These are phyloP conservation scores for Colletotrichum lupini DNA, from an alignment of 2,329 filamentous ascomycete species.

Conservation along the genomic window DNA sequence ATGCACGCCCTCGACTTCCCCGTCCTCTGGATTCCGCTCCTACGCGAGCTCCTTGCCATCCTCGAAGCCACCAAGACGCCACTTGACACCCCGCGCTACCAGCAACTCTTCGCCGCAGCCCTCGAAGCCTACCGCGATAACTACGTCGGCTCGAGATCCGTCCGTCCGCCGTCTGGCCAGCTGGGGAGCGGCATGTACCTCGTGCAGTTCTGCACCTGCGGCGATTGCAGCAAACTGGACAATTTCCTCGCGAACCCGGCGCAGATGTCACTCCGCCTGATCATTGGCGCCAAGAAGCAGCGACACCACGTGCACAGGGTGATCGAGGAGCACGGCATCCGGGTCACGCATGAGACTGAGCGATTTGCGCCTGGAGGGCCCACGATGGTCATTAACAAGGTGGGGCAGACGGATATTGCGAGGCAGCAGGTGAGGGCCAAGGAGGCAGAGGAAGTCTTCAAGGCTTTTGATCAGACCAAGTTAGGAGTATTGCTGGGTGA, in stretches of 20 bases:
- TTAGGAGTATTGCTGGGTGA: slow-evolving; percentile 17
- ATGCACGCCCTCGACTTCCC: slow-evolving; percentile 38
- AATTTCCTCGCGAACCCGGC: slow-evolving; percentile 39
- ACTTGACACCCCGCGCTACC: slow-evolving; percentile 37
- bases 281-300: slow-evolving; percentile 34
- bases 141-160: slow-evolving; percentile 39
- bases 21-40: slow-evolving; percentile 45
- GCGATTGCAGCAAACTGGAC: slow-evolving; percentile 41
- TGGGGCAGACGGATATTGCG: not conserved
- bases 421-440: not conserved
- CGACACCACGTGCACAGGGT: slow-evolving; percentile 39
- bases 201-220: slow-evolving; percentile 38
- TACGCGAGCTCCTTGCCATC: slow-evolving; percentile 37
- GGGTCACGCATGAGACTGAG: slow-evolving; percentile 39
- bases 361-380: slow-evolving; percentile 2
- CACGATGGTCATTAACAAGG: slow-evolving; percentile 43
- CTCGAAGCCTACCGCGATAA: slow-evolving; percentile 38
- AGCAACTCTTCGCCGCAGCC: slow-evolving; percentile 39
- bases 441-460: slow-evolving; percentile 9
- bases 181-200: slow-evolving; percentile 3
- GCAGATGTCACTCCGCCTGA: not conserved
- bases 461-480: slow-evolving; percentile 21
- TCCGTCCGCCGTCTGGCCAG: not conserved
- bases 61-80: slow-evolving; percentile 29
- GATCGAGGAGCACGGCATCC: slow-evolving; percentile 29